Evolutionary conservation across 495 filamentous ascomycete genomes (phyloP).

Genomic region (Tuber brumale): DNA sequence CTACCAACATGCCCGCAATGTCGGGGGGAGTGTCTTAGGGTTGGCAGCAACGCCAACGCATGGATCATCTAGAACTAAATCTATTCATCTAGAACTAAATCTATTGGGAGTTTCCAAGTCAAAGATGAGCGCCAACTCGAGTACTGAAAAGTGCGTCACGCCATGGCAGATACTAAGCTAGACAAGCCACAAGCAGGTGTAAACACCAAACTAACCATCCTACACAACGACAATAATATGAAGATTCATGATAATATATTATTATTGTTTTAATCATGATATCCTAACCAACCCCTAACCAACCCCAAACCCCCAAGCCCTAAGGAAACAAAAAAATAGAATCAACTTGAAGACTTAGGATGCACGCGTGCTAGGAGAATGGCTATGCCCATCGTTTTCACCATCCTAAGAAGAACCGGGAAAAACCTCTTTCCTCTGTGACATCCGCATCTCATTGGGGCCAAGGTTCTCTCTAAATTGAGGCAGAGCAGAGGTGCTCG

Average conservation of each 20-base stretch:
- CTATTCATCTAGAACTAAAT: background rate
- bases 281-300: background rate
- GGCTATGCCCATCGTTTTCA: background rate
- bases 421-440: background rate
- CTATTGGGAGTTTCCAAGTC: background rate
- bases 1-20: background rate
- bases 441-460: background rate
- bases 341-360: background rate
- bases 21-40: background rate
- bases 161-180: background rate
- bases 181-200: background rate
- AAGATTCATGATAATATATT: background rate
- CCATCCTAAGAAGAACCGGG: background rate
- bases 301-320: background rate
- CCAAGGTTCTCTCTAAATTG: background rate
- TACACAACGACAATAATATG: background rate
- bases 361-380: background rate
- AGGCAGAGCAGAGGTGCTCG: slow-evolving; percentile 14
- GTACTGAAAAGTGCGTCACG: background rate
- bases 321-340: background rate
- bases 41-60: background rate
- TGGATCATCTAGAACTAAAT: background rate
- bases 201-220: background rate
- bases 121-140: background rate
- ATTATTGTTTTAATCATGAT: background rate